Base-by-base conservation (phyloP, 345 rosid genomes). In the Bretschneidera sinensis region DNA sequence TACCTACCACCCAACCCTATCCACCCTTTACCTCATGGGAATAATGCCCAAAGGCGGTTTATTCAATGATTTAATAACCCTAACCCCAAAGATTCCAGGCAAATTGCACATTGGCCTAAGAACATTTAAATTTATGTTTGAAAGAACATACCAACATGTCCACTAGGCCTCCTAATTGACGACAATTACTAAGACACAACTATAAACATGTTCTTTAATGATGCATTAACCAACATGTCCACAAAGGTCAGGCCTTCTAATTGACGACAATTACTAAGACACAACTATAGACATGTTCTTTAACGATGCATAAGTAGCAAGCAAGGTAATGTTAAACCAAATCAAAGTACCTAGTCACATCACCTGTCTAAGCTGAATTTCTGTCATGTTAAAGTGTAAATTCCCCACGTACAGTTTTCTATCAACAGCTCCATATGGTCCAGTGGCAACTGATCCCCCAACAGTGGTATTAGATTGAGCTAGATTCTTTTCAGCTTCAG, bases 401-500 rank as follows among this genome's bases (percentile, higher is more conserved):
- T 89, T 92, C 55, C 98, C 98, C 57, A 92, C 98, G 59, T 92
- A 92, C 21, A 92, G 76, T 65, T 92, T 92, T 78, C 98, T 80
- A 71, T 92, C 98, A 35, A 80, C 81, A 20, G 88, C 83, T 45
- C 92, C 92, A 76, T 69, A 83, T 48, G 92, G 91, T 54, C 96
- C 96, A 24, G 77, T 58, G 64, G 75, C 67, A 57, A 83, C 81
- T 24, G 80, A 33, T 25, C 71, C 80, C 15, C 79, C 79, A 21
- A 75, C 57, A 60, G 86, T 48, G 23, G 92, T 70, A 34, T 65
- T 92, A 62, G 96, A 80, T 68, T 89, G 98, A 63, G 82, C 87
- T 67, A 92, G 79, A 70, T 92, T 92, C 87, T 92, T 92, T 77
- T 92, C 96, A 72, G 98, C 98, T 82, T 92, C 98, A 17, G 98